Percentiles rank a stretch among this genome's conserved stretches.
These are phyloP conservation scores for Aspergillus bertholletiae DNA, from an alignment of 495 filamentous ascomycete species.

Conservation along the genomic window DNA sequence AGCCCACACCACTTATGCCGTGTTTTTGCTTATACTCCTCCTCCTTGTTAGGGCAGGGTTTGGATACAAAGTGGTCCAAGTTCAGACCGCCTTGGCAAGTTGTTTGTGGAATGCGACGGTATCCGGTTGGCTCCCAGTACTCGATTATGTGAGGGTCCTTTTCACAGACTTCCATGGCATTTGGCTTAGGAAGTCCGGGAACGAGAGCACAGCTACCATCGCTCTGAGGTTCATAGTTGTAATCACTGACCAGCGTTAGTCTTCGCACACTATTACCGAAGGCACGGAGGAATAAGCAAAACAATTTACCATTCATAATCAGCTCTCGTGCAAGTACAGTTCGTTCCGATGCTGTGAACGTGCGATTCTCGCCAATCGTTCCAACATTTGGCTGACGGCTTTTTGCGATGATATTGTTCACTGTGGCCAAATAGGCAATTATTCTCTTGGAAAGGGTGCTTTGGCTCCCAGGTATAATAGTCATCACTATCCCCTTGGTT, in stretches of 20 bases:
- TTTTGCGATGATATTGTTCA: constrained; percentile 88
- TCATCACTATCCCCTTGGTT: constrained; percentile 60
- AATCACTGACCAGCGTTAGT: constrained; percentile 59
- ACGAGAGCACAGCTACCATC: constrained; percentile 77
- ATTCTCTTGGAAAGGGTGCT: constrained; percentile 68
- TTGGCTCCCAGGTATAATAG: constrained; percentile 81
- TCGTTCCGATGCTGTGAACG: constrained; percentile 53
- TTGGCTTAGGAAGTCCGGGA: constrained; percentile 59
- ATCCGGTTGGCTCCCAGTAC: constrained; percentile 80
- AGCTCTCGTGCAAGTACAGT: constrained; percentile 76
- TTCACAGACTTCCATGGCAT: constrained; percentile 62
- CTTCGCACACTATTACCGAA: background rate
- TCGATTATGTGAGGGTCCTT: constrained; percentile 62
- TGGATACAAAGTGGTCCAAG: constrained; percentile 57
- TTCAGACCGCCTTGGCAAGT: constrained; percentile 75
- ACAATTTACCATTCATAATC: constrained; percentile 90
- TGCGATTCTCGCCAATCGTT: constrained; percentile 74
- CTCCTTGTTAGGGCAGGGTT: constrained; percentile 71
- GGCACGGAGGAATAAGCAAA: background rate
- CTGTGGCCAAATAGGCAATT: constrained; percentile 92
- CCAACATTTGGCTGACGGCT: constrained; percentile 66
- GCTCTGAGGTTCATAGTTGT: constrained; percentile 77
- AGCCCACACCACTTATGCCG: constrained; percentile 64
- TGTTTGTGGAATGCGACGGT: constrained; percentile 84
- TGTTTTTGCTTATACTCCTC: constrained; percentile 71